Evolutionary conservation across 305 asterid genomes (phyloP).

Genomic region (Ajuga reptans): DNA sequence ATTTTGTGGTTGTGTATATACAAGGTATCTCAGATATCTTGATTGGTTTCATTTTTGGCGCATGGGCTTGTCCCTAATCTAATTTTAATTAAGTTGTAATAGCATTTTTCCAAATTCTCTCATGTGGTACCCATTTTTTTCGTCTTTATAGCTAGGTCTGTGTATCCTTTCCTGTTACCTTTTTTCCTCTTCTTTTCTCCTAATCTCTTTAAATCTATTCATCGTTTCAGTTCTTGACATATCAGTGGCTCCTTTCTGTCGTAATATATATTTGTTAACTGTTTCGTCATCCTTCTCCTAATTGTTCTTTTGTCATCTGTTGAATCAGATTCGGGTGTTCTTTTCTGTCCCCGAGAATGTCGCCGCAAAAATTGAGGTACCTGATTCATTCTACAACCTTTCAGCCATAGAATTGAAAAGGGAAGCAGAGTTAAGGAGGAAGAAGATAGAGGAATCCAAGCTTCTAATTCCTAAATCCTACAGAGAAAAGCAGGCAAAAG

Average conservation of each 20-base stretch:
- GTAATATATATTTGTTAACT: neutral
- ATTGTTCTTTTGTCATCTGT: conserved; percentile 7
- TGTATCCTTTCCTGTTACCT: conserved; percentile 39
- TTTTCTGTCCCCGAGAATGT: conserved; percentile 76
- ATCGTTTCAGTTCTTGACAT: neutral
- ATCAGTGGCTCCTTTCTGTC: neutral
- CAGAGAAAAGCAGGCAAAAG: conserved; percentile 79
- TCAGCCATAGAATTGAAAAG: conserved; percentile 66
- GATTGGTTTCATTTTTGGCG: neutral
- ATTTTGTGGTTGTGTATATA: neutral
- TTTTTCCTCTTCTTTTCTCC: neutral
- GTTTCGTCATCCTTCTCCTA: conserved; percentile 12
- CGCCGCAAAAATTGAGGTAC: conserved; percentile 78
- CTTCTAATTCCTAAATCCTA: conserved; percentile 84
- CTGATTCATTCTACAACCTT: conserved; percentile 72
- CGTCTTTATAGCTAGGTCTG: conserved; percentile 19
- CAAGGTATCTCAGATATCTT: neutral
- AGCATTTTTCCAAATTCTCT: neutral
- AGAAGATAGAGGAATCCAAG: conserved; percentile 76
- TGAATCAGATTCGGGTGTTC: conserved; percentile 63
- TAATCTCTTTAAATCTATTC: neutral
- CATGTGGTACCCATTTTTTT: neutral
- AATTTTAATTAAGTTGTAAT: neutral
- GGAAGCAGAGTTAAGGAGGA: conserved; percentile 67
- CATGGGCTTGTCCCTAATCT: neutral